phyloP scores from a whole-genome alignment of 352 stramenopile genomes.

The Globisporangium mamillatum region DNA sequence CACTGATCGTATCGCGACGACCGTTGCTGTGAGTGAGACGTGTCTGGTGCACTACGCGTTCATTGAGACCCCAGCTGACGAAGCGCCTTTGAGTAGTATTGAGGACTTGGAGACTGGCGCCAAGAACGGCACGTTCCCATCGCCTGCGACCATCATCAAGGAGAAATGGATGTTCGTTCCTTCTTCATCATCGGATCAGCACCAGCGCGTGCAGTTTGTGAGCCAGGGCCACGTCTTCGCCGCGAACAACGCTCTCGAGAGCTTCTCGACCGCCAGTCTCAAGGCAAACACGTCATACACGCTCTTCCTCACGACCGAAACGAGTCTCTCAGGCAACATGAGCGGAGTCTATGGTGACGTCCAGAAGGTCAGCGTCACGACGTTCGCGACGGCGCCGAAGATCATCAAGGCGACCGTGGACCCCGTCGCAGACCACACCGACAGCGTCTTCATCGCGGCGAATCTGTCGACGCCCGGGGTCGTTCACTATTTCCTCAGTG shows the following conservation, averaged over 20 bases:
- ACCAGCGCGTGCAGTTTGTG: slow-evolving; percentile 10
- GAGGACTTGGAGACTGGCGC: background rate
- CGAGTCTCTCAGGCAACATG: slow-evolving; percentile 26
- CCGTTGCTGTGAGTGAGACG: slow-evolving; percentile 22
- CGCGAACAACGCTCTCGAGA: background rate
- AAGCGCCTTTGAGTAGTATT: background rate
- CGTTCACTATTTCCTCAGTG: slow-evolving; percentile 72
- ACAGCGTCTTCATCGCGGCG: slow-evolving; percentile 51
- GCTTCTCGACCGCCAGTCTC: slow-evolving; percentile 27
- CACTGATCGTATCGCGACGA: slow-evolving; percentile 31
- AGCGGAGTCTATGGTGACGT: slow-evolving; percentile 52
- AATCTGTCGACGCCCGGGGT: slow-evolving; percentile 67
- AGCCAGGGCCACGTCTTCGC: slow-evolving; percentile 8
- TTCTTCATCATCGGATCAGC: background rate
- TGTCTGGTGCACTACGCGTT: slow-evolving; percentile 54
- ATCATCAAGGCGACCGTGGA: slow-evolving; percentile 59
- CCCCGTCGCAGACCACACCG: slow-evolving; percentile 36
- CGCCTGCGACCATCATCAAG: slow-evolving; percentile 15
- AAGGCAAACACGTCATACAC: slow-evolving; percentile 57
- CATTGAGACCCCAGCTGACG: slow-evolving; percentile 5
- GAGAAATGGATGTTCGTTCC: slow-evolving; percentile 1
- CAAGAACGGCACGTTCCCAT: background rate
- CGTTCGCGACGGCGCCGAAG: slow-evolving; percentile 50
- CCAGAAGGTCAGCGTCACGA: slow-evolving; percentile 32
- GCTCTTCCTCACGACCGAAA: slow-evolving; percentile 50